phyloP scores from a whole-genome alignment of 306 rosid genomes.

The Morella rubra region DNA sequence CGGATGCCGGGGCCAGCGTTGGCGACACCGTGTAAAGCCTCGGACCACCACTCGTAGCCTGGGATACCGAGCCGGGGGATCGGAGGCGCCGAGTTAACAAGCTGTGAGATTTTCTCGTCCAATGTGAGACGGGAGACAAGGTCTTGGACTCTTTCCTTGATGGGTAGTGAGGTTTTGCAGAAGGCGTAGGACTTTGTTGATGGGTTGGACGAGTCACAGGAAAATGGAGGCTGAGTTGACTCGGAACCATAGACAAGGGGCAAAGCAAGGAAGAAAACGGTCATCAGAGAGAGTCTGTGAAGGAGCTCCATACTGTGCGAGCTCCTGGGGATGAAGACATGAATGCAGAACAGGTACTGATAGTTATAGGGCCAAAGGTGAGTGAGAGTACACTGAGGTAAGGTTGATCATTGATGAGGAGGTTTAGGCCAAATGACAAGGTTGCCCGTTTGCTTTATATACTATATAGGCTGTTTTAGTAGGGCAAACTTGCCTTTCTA shows the following conservation, averaged over 20 bases:
- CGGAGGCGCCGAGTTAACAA: slow-evolving; percentile 77
- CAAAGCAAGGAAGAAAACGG: background rate
- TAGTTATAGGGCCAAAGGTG: background rate
- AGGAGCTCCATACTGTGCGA: slow-evolving; percentile 24
- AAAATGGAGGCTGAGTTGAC: slow-evolving; percentile 56
- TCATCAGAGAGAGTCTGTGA: background rate
- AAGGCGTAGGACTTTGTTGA: slow-evolving; percentile 59
- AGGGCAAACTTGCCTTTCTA: background rate
- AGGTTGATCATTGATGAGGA: background rate
- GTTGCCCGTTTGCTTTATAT: background rate
- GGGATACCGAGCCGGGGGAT: slow-evolving; percentile 89
- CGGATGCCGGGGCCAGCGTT: slow-evolving; percentile 50
- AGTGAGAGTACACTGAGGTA: background rate
- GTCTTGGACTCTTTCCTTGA: slow-evolving; percentile 49
- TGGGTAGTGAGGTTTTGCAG: slow-evolving; percentile 61
- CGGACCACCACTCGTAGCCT: slow-evolving; percentile 85
- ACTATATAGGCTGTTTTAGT: background rate
- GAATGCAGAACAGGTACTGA: background rate
- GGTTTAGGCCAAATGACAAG: background rate
- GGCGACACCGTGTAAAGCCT: slow-evolving; percentile 81
- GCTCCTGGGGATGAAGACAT: background rate
- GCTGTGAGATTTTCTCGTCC: slow-evolving; percentile 85
- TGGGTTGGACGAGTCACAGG: slow-evolving; percentile 75
- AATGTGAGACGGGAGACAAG: slow-evolving; percentile 82
- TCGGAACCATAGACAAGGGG: slow-evolving; percentile 1